Evolutionary conservation across 371 early-diverging fungal species (phyloP).

Genomic region (Neoconidiobolus thromboides): DNA sequence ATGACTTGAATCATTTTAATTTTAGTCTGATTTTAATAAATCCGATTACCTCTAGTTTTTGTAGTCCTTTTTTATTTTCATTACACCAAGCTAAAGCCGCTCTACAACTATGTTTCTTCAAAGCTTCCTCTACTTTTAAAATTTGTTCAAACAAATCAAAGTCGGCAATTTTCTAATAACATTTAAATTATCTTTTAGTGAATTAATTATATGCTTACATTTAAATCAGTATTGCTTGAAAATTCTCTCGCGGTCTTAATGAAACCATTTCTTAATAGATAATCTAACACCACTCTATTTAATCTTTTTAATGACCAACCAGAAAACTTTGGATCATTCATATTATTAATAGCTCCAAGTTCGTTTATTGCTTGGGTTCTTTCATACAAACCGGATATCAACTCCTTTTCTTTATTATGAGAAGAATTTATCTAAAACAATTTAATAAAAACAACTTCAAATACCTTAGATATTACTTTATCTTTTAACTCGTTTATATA

Average conservation of each 20-base stretch:
- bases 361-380: not conserved
- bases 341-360: not conserved
- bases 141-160: slow-evolving; percentile 68
- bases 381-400: too few relatives aligned
- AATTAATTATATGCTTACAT: slow-evolving; percentile 21
- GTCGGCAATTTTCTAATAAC: slow-evolving; percentile 61
- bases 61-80: slow-evolving; percentile 67
- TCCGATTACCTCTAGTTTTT: slow-evolving; percentile 43
- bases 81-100: slow-evolving; percentile 82
- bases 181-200: not conserved
- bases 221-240: slow-evolving; percentile 34
- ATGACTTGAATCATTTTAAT: slow-evolving; percentile 30
- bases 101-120: slow-evolving; percentile 49
- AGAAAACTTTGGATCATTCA: not conserved
- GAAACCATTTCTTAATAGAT: slow-evolving; percentile 71
- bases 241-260: slow-evolving; percentile 50
- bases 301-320: slow-evolving; percentile 66
- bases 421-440: too few relatives aligned
- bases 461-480: not conserved
- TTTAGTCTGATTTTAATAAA: not conserved
- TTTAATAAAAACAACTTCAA: not conserved
- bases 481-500: not conserved
- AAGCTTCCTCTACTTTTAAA: slow-evolving; percentile 53
- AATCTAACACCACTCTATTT: slow-evolving; percentile 79
- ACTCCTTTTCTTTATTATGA: too few relatives aligned